Conservation (phyloP, 2,329 filamentous ascomycete species). For the Berkeleyomyces rouxiae region DNA sequence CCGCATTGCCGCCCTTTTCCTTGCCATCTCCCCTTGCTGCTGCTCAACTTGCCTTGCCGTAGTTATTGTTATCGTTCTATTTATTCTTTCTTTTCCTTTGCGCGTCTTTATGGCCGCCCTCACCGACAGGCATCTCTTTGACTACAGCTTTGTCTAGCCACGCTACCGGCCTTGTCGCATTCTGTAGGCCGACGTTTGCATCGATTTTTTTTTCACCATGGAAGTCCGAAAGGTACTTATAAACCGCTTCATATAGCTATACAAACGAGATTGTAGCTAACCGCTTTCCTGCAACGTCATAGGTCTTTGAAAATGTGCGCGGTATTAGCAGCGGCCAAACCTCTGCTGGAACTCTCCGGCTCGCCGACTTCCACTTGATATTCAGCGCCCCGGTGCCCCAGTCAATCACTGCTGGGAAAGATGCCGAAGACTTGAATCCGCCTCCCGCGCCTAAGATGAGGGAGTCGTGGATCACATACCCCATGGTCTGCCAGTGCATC, state of each 20-base stretch:
- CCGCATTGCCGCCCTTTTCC: not conserved
- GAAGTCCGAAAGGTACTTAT: constrained; percentile 12
- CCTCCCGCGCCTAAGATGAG: constrained; percentile 23
- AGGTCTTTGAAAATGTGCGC: constrained; percentile 41
- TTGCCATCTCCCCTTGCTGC: not conserved
- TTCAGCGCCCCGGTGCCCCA: constrained; percentile 30
- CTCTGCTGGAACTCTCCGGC: constrained; percentile 39
- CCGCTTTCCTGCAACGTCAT: not conserved
- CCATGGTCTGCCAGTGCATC: constrained; percentile 69
- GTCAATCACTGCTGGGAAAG: constrained; percentile 16
- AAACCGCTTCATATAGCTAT: not conserved
- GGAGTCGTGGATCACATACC: constrained; percentile 88
- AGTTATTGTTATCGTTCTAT: constrained; percentile 2
- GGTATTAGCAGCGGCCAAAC: constrained; percentile 42
- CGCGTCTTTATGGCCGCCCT: not conserved
- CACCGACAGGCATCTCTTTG: not conserved
- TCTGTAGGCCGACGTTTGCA: not conserved
- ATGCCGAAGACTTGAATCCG: constrained; percentile 15
- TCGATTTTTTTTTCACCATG: not conserved
- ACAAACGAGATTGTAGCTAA: constrained; percentile 1
- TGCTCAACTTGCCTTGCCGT: not conserved
- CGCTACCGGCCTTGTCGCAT: not conserved
- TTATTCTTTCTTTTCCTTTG: not conserved
- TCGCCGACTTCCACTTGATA: constrained; percentile 46
- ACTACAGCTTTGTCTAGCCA: not conserved